These are phyloP conservation scores for Colletotrichum musicola DNA, from an alignment of 2,329 filamentous ascomycete species.

Conservation along the genomic window DNA sequence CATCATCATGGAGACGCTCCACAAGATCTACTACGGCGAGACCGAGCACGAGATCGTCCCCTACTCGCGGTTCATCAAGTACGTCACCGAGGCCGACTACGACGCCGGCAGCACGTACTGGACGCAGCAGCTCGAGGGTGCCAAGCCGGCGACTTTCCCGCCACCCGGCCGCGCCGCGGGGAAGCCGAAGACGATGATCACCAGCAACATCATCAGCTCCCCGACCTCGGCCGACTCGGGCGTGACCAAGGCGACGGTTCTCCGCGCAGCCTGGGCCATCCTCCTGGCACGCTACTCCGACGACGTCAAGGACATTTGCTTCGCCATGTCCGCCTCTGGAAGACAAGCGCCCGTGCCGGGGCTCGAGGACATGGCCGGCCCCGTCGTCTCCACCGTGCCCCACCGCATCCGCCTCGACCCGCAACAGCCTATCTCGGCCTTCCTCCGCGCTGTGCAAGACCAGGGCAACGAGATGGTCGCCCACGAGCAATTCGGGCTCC, in stretches of 20 bases:
- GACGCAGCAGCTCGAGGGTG: slow-evolving; percentile 18
- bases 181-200: not conserved
- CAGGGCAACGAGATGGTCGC: slow-evolving; percentile 44
- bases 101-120: slow-evolving; percentile 4
- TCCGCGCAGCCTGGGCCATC: slow-evolving; percentile 57
- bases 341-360: slow-evolving; percentile 21
- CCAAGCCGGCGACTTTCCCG: slow-evolving; percentile 17
- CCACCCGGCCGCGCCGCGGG: not conserved
- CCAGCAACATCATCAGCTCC: not conserved
- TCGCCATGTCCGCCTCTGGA: slow-evolving; percentile 54
- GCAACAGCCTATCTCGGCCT: not conserved
- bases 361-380: slow-evolving; percentile 45
- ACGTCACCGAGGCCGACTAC: slow-evolving; percentile 2
- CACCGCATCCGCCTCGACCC: not conserved
- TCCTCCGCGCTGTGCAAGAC: slow-evolving; percentile 44
- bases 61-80: slow-evolving; percentile 18
- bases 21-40: too few species aligned
- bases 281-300: slow-evolving; percentile 52
- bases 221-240: not conserved
- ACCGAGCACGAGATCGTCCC: not conserved
- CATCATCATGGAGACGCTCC: slow-evolving; percentile 24
- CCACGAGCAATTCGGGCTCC: slow-evolving; percentile 47
- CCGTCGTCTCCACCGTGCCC: slow-evolving; percentile 38
- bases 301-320: slow-evolving; percentile 51
- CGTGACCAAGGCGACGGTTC: slow-evolving; percentile 49